These are phyloP conservation scores for Kalanchoe fedtschenkoi DNA, from an alignment of 164 flowering plant species.

Conservation along the genomic window DNA sequence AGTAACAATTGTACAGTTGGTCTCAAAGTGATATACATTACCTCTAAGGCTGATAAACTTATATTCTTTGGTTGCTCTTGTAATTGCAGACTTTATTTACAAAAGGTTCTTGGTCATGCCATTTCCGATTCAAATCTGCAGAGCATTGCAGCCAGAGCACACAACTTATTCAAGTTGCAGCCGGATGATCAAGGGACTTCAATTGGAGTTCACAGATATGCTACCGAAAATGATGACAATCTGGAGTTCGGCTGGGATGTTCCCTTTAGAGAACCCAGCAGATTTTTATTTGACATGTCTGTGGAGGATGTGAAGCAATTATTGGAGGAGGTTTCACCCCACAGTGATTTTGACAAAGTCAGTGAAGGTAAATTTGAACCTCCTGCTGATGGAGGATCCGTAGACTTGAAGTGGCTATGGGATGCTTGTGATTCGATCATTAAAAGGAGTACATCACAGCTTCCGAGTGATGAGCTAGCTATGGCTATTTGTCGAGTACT, in stretches of 20 bases:
- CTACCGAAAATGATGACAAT: constrained; percentile 20
- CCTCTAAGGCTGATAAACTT: constrained; percentile 38
- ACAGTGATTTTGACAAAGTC: constrained; percentile 18
- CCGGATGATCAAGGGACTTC: constrained; percentile 21
- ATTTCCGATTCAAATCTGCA: not conserved
- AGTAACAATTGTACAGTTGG: constrained; percentile 30
- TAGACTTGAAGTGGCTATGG: constrained; percentile 74
- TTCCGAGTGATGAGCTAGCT: constrained; percentile 87
- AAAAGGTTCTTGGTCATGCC: not conserved
- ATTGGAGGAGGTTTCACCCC: constrained; percentile 25
- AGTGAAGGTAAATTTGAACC: constrained; percentile 13
- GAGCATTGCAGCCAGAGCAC: not conserved
- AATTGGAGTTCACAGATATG: constrained; percentile 14
- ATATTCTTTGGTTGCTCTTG: constrained; percentile 27
- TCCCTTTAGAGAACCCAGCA: constrained; percentile 53
- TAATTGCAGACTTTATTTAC: not conserved
- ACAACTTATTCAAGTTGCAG: constrained; percentile 23
- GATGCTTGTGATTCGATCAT: constrained; percentile 71
- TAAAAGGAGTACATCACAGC: constrained; percentile 55
- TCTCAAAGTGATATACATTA: not conserved
- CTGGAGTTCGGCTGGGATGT: constrained; percentile 77
- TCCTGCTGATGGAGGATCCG: constrained; percentile 21
- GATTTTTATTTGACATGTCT: constrained; percentile 65
- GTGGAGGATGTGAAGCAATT: constrained; percentile 37
- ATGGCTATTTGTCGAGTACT: constrained; percentile 92